Evolutionary conservation across 176 grass and related monocot genomes (phyloP).

Genomic region (Pontederia paniculata): DNA sequence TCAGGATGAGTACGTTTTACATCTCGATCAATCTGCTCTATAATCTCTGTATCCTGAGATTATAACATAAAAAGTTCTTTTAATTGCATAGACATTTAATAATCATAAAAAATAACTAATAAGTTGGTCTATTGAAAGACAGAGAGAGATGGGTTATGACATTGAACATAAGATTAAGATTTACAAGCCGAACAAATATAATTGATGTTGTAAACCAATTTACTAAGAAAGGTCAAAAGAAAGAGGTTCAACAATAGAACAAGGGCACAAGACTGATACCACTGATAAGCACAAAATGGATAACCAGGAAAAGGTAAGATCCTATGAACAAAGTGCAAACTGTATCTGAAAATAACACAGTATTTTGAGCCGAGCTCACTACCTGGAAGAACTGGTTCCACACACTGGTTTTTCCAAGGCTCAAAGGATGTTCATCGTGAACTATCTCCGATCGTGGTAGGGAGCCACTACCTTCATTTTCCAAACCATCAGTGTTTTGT

Average conservation of each 20-base stretch:
- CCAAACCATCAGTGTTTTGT: slow-evolving; percentile 3
- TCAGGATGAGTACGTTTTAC: slow-evolving; percentile 87
- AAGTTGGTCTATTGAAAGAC: too few species aligned
- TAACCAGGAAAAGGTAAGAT: neutral
- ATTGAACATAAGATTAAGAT: too few species aligned
- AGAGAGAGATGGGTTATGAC: too few species aligned
- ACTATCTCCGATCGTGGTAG: slow-evolving; percentile 48
- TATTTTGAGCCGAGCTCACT: neutral
- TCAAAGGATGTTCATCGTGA: slow-evolving; percentile 68
- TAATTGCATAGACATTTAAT: neutral
- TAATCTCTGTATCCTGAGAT: slow-evolving; percentile 52
- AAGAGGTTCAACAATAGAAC: too few species aligned
- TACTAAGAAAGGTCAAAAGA: too few species aligned
- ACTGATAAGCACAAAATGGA: neutral
- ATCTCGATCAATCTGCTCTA: slow-evolving; percentile 91
- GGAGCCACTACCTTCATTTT: slow-evolving; percentile 22
- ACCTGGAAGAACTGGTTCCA: slow-evolving; percentile 86
- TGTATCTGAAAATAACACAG: neutral
- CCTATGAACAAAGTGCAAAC: too few species aligned
- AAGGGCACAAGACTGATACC: too few species aligned
- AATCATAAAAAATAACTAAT: neutral
- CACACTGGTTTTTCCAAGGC: slow-evolving; percentile 57
- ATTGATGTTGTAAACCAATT: too few species aligned
- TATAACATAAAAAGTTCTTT: neutral
- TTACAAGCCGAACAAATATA: too few species aligned